phyloP scores from a whole-genome alignment of 148 eudicot genomes.

The Silene latifolia region DNA sequence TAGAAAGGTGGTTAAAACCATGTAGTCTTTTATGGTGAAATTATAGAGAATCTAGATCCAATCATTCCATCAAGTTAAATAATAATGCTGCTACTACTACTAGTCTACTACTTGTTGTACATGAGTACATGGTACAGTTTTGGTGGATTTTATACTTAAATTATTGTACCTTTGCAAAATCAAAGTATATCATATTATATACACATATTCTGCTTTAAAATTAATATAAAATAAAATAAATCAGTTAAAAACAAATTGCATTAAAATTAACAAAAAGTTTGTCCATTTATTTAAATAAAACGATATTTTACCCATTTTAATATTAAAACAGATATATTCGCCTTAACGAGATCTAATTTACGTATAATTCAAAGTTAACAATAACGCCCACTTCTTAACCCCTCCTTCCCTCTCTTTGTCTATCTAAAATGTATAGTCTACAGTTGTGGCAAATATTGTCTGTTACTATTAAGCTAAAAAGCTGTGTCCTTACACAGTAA shows the following conservation, averaged over 20 bases:
- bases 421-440: neutral
- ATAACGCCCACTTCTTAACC: neutral
- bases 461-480: neutral
- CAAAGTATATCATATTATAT: too few relatives aligned
- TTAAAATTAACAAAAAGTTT: too few relatives aligned
- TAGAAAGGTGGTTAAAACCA: neutral
- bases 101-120: too few relatives aligned
- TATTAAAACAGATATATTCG: too few relatives aligned
- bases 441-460: constrained; percentile 13
- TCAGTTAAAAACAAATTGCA: too few relatives aligned
- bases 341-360: neutral
- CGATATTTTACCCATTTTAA: too few relatives aligned
- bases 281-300: too few relatives aligned
- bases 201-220: too few relatives aligned
- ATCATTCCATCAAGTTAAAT: constrained; percentile 1
- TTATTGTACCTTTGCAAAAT: neutral
- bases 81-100: neutral
- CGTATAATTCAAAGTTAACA: too few relatives aligned
- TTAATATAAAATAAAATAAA: too few relatives aligned
- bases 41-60: constrained; percentile 13
- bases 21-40: neutral
- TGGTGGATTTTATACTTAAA: neutral
- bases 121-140: neutral
- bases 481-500: neutral
- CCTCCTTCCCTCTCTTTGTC: constrained; percentile 6